Base-by-base conservation (phyloP, 371 early-diverging fungal genomes). In the Dichotomocladium elegans region DNA sequence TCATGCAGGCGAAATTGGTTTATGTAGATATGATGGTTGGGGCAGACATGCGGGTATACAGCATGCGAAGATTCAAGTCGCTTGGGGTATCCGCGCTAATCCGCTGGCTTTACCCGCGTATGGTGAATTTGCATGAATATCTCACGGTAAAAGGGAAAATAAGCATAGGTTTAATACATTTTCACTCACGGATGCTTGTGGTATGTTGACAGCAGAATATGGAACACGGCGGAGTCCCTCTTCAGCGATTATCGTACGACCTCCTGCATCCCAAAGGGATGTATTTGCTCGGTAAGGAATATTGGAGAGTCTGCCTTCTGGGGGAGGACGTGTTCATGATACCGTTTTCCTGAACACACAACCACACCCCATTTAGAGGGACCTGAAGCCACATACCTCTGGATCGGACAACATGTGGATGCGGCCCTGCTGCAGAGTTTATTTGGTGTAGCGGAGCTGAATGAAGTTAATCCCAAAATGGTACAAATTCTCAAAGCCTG, bases 81-180 rank as follows among this genome's bases (percentile, higher is more conserved):
- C 63, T 90, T 45, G 80, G 85, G 15, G 86, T 93, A 12, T 51
- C 82, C 19, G 82, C 81, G 41, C 81, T 80, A 10, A 79, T 88
- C 14, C 77, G 77, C 21, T 84, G 88, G 64, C 78, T 95, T 30
- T 96, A 98, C 67, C 98, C 97, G 6, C 75, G 83, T 2, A 75
- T 96, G 68, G 68, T 89, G 26, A 33, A 54, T n/a, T 34, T 69
- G 10, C 53, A 69, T 29, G 46, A 40, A 12, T 60, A 51, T 51
- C 21, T 65, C 9, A 34, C 17, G 6, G 41, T 42, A 47, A 30
- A 44, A 26, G 37, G 14, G 15, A 46, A 15, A 35, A 34, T 12
- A 31, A n/a, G n/a, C n/a, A n/a, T n/a, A n/a, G n/a, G n/a, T n/a
- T n/a, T n/a, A n/a, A n/a, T n/a, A n/a, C n/a, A n/a, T n/a, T n/a